phyloP scores from a whole-genome alignment of 202 grass and related monocot genomes.

The Saccharum hybrid region DNA sequence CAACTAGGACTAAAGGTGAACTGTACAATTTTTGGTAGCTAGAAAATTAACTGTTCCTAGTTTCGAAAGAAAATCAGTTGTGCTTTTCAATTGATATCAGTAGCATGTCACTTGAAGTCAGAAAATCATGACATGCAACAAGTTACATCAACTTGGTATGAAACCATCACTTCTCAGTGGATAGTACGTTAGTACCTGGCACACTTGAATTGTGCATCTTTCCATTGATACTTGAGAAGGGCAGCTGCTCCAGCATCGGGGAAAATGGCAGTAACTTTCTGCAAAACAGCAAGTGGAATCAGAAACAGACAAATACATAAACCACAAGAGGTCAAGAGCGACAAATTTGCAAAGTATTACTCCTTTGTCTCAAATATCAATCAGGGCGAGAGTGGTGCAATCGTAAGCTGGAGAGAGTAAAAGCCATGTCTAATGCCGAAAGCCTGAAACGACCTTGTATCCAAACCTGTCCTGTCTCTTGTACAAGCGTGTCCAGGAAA shows the following conservation, averaged over 20 bases:
- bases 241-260: conserved; percentile 88
- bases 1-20: neutral
- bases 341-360: neutral
- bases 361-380: neutral
- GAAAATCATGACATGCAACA: conserved; percentile 1
- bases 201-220: conserved; percentile 81
- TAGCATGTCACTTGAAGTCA: neutral
- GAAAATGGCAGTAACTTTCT: conserved; percentile 95
- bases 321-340: neutral
- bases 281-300: conserved; percentile 32
- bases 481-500: conserved; percentile 76
- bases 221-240: conserved; percentile 90
- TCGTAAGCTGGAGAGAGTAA: neutral
- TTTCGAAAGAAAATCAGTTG: neutral
- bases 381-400: neutral
- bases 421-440: conserved; percentile 23
- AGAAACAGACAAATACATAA: conserved; percentile 18
- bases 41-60: neutral
- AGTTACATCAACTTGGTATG: neutral
- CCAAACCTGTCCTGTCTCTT: conserved; percentile 87
- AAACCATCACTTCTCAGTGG: too few species aligned
- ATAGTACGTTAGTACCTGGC: conserved; percentile 57
- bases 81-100: neutral
- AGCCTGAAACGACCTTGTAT: conserved; percentile 56
- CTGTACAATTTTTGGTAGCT: neutral